A percentile compares a stretch with the other conserved stretches of the same genome.
Evolutionary conservation across 305 asterid species (phyloP).

Genomic region (Fraxinus dipetala): DNA sequence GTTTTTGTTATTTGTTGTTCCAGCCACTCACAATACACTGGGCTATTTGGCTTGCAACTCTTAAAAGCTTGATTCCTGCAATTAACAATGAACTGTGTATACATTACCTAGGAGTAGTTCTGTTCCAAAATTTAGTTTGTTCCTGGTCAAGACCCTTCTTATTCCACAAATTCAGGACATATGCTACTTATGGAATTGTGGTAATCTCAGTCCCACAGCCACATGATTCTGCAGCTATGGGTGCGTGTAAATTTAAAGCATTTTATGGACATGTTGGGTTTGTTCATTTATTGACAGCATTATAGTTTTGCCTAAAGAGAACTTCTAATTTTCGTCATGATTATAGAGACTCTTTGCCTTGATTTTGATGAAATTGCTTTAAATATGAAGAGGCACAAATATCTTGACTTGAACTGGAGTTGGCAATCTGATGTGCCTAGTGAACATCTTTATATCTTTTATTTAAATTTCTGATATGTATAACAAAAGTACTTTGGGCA

Average conservation of each 20-base stretch:
- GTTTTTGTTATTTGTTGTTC: conserved; percentile 21
- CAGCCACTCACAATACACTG: conserved; percentile 77
- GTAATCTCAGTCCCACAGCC: neutral
- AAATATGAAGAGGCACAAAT: neutral
- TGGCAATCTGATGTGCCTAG: neutral
- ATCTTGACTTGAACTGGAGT: neutral
- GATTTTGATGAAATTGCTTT: neutral
- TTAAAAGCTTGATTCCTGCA: conserved; percentile 46
- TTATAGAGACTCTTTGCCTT: neutral
- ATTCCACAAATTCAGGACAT: neutral
- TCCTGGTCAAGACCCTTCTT: neutral
- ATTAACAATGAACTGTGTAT: conserved; percentile 46
- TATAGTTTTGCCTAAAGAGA: neutral
- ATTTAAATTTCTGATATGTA: neutral
- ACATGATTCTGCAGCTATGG: neutral
- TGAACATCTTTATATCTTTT: neutral
- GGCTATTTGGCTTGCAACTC: conserved; percentile 61
- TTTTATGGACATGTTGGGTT: neutral
- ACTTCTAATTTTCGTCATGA: neutral
- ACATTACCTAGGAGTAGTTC: conserved; percentile 54
- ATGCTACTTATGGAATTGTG: neutral
- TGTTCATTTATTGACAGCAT: neutral
- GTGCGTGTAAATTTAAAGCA: neutral
- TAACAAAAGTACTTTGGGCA: neutral
- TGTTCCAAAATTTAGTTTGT: neutral